Percentiles rank a stretch among this genome's conserved stretches.
phyloP scores from a whole-genome alignment of 2,329 filamentous ascomycete species.

The Aspergillus sp. region DNA sequence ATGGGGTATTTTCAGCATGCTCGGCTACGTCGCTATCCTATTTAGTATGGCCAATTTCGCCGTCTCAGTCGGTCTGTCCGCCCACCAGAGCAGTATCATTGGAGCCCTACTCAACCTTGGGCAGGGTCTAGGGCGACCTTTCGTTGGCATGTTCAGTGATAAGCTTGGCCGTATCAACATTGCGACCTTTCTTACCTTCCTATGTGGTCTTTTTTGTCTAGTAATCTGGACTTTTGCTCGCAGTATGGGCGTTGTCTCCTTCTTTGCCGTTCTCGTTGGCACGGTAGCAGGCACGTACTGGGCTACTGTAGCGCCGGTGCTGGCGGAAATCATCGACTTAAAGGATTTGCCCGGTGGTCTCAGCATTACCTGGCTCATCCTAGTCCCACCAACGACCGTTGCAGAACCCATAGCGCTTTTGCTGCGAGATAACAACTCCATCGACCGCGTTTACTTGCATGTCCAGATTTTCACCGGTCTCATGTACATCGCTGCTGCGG shows the following conservation, averaged over 20 bases:
- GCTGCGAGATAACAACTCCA: constrained; percentile 45
- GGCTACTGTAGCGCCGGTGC: constrained; percentile 57
- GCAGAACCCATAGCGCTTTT: constrained; percentile 60
- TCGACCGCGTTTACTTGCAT: constrained; percentile 35
- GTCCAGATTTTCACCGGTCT: constrained; percentile 59
- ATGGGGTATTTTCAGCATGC: constrained; percentile 62
- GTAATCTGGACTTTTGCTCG: constrained; percentile 63
- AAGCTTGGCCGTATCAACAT: constrained; percentile 63
- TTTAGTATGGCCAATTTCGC: constrained; percentile 66
- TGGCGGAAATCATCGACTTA: constrained; percentile 62
- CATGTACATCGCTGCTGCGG: constrained; percentile 58
- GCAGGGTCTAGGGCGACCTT: constrained; percentile 56
- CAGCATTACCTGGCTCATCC: constrained; percentile 59
- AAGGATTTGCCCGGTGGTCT: constrained; percentile 57
- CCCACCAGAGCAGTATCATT: constrained; percentile 62
- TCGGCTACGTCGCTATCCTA: constrained; percentile 65
- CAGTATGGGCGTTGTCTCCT: constrained; percentile 57
- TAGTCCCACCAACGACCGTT: constrained; percentile 53
- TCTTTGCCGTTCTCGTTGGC: constrained; percentile 61
- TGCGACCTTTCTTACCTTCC: constrained; percentile 54
- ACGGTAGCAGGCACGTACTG: constrained; percentile 62
- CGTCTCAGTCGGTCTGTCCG: constrained; percentile 56
- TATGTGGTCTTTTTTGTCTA: constrained; percentile 59
- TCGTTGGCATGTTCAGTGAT: constrained; percentile 64
- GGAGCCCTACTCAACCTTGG: constrained; percentile 64